Conservation (phyloP, 2,329 filamentous ascomycete species). For the Pseudogymnoascus sp. region DNA sequence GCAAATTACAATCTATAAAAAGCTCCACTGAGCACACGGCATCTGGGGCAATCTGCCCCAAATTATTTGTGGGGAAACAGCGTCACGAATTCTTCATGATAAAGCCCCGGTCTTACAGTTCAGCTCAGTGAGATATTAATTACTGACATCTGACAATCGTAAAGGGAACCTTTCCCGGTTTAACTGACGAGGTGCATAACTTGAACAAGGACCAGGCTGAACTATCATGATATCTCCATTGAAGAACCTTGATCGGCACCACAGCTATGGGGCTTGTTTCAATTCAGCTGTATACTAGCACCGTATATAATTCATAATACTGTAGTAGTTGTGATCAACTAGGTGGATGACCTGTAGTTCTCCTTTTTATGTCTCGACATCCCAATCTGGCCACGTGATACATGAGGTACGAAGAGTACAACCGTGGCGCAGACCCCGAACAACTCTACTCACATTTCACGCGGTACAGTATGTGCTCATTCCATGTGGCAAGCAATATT, state of each 20-base stretch:
- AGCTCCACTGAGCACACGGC: constrained; percentile 2
- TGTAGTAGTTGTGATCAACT: neutral
- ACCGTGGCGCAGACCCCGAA: neutral
- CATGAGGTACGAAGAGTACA: neutral
- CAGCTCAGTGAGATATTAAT: neutral
- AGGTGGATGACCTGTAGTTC: neutral
- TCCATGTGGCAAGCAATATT: neutral
- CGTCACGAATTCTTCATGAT: neutral
- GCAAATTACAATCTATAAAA: constrained; percentile 9
- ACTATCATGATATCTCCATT: neutral
- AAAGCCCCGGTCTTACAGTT: neutral
- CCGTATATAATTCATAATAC: neutral
- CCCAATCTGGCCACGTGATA: constrained; percentile 2
- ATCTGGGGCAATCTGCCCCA: constrained; percentile 3
- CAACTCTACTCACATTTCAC: neutral
- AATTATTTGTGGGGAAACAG: constrained; percentile 8
- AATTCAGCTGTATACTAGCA: neutral
- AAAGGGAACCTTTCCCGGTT: neutral
- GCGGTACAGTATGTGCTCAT: neutral
- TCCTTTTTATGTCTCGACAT: neutral
- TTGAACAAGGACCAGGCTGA: neutral
- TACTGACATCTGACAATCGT: constrained; percentile 1
- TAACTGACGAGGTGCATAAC: neutral
- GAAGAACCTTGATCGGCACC: neutral
- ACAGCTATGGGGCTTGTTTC: neutral